Conservation (phyloP, 306 rosid genomes). For the Arachis hypogaea region DNA sequence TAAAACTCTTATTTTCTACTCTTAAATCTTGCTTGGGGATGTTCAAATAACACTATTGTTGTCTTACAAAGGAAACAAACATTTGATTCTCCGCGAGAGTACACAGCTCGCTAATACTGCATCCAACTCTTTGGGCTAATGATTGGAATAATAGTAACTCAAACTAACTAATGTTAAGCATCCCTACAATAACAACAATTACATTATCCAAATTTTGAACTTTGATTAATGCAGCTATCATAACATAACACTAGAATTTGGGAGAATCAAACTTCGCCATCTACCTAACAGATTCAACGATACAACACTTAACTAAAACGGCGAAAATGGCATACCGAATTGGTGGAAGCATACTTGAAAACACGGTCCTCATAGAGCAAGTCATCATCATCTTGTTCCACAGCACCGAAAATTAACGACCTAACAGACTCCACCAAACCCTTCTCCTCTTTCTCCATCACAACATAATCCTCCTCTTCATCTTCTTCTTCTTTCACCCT, state of each 20-base stretch:
- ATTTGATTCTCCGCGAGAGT: too few relatives aligned
- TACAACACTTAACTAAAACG: too few relatives aligned
- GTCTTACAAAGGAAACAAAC: too few relatives aligned
- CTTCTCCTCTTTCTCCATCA: conserved; percentile 37
- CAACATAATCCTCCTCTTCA: neutral
- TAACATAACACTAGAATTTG: neutral
- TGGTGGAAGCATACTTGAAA: conserved; percentile 80
- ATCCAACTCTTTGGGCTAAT: too few relatives aligned
- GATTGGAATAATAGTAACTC: neutral
- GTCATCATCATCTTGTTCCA: conserved; percentile 50
- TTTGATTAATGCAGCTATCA: neutral
- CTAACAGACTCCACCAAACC: conserved; percentile 62
- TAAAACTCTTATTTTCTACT: too few relatives aligned
- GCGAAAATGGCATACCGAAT: conserved; percentile 60
- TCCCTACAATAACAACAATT: neutral
- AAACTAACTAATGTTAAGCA: neutral
- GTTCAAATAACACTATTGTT: too few relatives aligned
- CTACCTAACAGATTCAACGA: neutral
- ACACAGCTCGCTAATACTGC: too few relatives aligned
- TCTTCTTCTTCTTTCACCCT: neutral
- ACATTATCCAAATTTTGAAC: neutral
- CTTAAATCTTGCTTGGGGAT: too few relatives aligned
- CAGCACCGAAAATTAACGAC: conserved; percentile 52
- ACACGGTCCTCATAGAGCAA: conserved; percentile 93
- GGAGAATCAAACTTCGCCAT: neutral